Conservation (phyloP, 441 rosid species). For the Rhodomyrtus psidioides region DNA sequence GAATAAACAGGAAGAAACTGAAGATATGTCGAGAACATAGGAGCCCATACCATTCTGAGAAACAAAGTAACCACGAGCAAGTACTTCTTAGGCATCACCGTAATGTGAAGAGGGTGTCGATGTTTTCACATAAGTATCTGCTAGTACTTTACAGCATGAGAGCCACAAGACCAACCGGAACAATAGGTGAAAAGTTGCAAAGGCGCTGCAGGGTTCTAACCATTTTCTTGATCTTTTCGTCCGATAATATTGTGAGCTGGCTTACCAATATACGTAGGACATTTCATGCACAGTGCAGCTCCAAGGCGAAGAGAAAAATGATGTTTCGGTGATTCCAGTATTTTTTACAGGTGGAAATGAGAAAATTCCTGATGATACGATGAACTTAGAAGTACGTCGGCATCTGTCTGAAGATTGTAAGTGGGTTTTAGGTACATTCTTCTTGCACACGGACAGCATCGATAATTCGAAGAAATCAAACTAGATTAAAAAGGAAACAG, state of each 20-base stretch:
- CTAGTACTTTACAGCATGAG: neutral
- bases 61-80: neutral
- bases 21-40: neutral
- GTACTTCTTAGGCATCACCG: neutral
- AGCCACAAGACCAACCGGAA: neutral
- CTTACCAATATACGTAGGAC: neutral
- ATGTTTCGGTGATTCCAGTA: neutral
- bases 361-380: neutral
- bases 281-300: neutral
- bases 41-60: neutral
- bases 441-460: neutral
- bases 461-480: neutral
- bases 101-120: neutral
- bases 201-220: neutral
- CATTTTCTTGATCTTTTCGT: neutral
- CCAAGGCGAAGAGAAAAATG: neutral
- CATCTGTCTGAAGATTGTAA: neutral
- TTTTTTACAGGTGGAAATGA: neutral
- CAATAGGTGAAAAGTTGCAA: neutral
- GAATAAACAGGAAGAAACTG: neutral
- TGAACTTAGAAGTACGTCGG: neutral
- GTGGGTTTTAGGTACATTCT: neutral
- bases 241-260: neutral
- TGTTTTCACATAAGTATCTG: neutral
- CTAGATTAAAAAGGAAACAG: neutral